A percentile compares a stretch with the other conserved stretches of the same genome.
phyloP scores from a whole-genome alignment of 139 green algal species.

The Chlamydomonas incerta region DNA sequence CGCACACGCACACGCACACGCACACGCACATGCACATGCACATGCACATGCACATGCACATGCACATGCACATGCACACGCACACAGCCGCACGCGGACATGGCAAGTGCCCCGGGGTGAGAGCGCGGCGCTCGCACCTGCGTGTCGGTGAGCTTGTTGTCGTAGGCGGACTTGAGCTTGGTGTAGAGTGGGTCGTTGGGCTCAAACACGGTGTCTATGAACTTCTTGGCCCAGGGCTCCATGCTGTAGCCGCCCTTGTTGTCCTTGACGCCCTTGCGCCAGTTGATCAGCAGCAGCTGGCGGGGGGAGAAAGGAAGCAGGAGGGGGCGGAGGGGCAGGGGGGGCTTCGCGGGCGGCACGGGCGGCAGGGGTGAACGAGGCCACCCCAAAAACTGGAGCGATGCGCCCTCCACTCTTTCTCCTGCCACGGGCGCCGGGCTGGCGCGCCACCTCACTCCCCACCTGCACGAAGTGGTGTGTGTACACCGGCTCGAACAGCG shows the following conservation, averaged over 20 bases:
- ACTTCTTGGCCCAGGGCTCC: conserved; percentile 23
- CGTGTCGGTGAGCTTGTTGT: conserved; percentile 36
- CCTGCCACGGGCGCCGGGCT: no score
- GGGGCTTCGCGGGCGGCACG: background rate
- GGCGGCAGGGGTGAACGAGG: no score
- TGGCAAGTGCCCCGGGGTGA: no score
- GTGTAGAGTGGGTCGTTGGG: conserved; percentile 39
- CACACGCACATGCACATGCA: no score
- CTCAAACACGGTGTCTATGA: conserved; percentile 37
- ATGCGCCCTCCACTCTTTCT: no score
- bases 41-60: no score
- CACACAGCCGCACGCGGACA: no score
- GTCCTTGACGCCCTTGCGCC: conserved; percentile 1
- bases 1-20: no score
- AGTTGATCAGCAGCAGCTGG: conserved; percentile 25
- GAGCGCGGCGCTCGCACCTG: no score
- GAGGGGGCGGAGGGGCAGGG: background rate
- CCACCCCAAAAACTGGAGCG: no score
- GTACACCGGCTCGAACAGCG: conserved; percentile 5
- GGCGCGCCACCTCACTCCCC: no score
- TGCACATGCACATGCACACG: no score
- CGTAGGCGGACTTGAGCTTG: conserved; percentile 27
- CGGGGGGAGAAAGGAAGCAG: background rate
- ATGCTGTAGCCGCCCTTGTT: background rate
- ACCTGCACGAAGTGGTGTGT: conserved; percentile 38